Percentiles rank a stretch among this genome's conserved stretches.
phyloP scores from a whole-genome alignment of 2,329 filamentous ascomycete genomes.

The Colletotrichum gloeosporioides region DNA sequence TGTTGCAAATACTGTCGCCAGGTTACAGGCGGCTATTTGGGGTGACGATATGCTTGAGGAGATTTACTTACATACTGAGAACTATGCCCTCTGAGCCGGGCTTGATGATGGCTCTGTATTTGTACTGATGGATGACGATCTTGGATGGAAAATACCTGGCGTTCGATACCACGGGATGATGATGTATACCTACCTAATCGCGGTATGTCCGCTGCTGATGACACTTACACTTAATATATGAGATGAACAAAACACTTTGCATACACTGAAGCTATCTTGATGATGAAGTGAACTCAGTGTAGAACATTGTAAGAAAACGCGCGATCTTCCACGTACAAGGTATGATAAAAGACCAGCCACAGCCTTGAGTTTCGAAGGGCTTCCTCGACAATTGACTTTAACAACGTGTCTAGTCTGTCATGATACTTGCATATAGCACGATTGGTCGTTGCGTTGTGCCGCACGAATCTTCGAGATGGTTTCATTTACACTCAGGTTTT shows the following conservation, averaged over 20 bases:
- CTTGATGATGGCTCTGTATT: neutral
- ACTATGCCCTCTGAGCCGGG: constrained; percentile 76
- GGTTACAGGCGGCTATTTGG: constrained; percentile 84
- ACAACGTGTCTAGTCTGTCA: too few relatives aligned
- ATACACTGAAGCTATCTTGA: neutral
- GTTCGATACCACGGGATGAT: constrained; percentile 17
- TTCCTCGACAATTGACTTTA: too few relatives aligned
- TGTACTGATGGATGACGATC: constrained; percentile 7
- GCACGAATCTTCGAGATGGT: too few relatives aligned
- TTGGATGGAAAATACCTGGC: constrained; percentile 8
- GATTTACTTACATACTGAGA: constrained; percentile 94
- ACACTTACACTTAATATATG: neutral
- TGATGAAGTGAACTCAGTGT: too few relatives aligned
- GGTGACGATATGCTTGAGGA: constrained; percentile 80
- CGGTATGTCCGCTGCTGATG: neutral
- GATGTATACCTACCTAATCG: neutral
- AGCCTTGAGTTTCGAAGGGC: too few relatives aligned
- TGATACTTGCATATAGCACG: too few relatives aligned
- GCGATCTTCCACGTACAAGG: too few relatives aligned
- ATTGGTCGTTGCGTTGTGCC: too few relatives aligned
- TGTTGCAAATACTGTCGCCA: constrained; percentile 84
- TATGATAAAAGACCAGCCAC: too few relatives aligned
- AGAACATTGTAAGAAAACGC: too few relatives aligned
- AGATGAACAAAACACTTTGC: neutral
- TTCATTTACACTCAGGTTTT: too few relatives aligned